Evolutionary conservation across 805 yeast genomes (phyloP).

Genomic region (Yueomyces sinensis): DNA sequence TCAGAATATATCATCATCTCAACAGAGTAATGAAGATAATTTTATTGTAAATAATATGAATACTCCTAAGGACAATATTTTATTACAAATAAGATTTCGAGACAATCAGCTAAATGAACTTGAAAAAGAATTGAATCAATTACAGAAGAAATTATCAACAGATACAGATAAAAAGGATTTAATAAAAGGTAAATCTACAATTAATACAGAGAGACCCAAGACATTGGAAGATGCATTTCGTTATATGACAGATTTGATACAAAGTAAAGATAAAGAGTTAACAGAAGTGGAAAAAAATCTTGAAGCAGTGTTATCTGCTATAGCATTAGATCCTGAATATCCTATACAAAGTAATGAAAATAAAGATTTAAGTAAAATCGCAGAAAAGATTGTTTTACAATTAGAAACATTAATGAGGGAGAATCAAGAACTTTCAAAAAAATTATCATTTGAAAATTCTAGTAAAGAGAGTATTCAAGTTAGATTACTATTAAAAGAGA

Average conservation of each 20-base stretch:
- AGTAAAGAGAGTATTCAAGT: constrained; percentile 58
- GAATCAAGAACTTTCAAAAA: constrained; percentile 53
- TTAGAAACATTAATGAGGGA: constrained; percentile 49
- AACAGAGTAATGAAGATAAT: not conserved
- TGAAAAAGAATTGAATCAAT: not conserved
- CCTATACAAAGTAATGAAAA: constrained; percentile 38
- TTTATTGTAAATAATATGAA: too few relatives aligned
- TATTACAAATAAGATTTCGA: too few relatives aligned
- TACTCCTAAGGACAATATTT: not conserved
- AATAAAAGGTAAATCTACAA: too few relatives aligned
- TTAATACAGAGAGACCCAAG: constrained; percentile 25
- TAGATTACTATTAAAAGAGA: constrained; percentile 42
- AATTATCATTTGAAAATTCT: constrained; percentile 61
- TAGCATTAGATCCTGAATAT: constrained; percentile 37
- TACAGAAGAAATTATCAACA: too few relatives aligned
- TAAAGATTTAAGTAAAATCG: constrained; percentile 59
- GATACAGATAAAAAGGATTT: too few relatives aligned
- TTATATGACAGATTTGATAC: constrained; percentile 34
- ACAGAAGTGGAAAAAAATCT: constrained; percentile 47
- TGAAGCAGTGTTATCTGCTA: constrained; percentile 47
- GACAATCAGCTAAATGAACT: not conserved
- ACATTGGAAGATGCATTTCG: constrained; percentile 32
- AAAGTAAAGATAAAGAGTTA: constrained; percentile 36
- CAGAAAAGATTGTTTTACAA: constrained; percentile 56
- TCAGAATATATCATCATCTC: not conserved